Base-by-base conservation (phyloP, 768 basidiomycete species). In the Lenzites betulinus region DNA sequence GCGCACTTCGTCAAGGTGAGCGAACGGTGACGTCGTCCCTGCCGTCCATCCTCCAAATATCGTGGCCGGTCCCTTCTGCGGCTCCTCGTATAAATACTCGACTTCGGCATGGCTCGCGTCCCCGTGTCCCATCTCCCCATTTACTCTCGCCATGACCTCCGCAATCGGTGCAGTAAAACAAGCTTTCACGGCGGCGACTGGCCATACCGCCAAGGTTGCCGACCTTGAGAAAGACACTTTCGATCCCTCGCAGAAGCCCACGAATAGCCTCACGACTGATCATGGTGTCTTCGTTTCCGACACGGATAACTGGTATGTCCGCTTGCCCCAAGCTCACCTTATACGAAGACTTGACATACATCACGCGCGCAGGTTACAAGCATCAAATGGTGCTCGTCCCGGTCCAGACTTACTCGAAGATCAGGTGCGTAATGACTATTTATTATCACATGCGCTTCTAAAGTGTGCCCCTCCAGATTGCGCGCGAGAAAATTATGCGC, bases 371-470 rank as follows among this genome's bases (percentile, higher is more conserved):
- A 89, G 88, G 87, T 73, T 88, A 44, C 84, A 80, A 68, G 81
- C 78, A 22, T 70, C 76, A 20, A 72, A 78, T 62, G 82, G 79
- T 33, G 64, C 73, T 25, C 73, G 75, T 39, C 77, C 78, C 2
- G 94, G 92, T 0, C 89, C 93, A 1, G 82, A 83, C 25, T 77
- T 92, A 8, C 79, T 95, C n/a, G 90, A 92, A 68, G 89, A 91
- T 69, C 86, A 89, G 59, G 81, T 64, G 26, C 3, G 52, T 53
- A 23, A 25, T 9, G 15, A 11, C 1, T 20, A 1, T 3, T 26
- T 11, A 2, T 30, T 41, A 22, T 15, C 12, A 1, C 12, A 18
- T 42, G 6, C 20, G 18, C 44, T 42, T 23, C 16, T 41, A 44
- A 51, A 2, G 13, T 4, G 20, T 16, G 11, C 3, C 9, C n/a